A percentile compares a stretch with the other conserved stretches of the same genome.
Evolutionary conservation across 768 basidiomycete species (phyloP).

Genomic region (Cyclocybe aegerita): DNA sequence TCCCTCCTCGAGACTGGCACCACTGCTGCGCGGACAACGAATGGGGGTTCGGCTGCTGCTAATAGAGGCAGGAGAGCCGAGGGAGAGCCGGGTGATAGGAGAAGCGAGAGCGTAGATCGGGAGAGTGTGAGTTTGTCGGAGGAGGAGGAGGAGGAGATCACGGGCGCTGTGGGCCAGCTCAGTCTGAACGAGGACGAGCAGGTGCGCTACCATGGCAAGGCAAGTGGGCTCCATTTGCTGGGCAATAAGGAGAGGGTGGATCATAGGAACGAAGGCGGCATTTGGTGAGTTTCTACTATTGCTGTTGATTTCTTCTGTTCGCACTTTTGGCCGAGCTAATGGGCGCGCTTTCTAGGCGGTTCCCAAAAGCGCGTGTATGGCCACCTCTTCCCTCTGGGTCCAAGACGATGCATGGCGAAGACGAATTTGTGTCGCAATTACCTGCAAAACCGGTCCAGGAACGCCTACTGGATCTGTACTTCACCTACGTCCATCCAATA

Average conservation of each 20-base stretch:
- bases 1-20: constrained; percentile 17
- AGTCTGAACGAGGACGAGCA: constrained; percentile 86
- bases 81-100: constrained; percentile 15
- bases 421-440: constrained; percentile 41
- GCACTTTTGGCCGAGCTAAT: constrained; percentile 2
- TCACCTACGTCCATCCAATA: constrained; percentile 75
- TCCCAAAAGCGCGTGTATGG: constrained; percentile 90
- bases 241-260: constrained; percentile 60
- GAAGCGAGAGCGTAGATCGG: constrained; percentile 36
- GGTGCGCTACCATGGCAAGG: constrained; percentile 85
- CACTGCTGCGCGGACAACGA: background rate
- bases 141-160: constrained; percentile 32
- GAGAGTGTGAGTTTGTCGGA: constrained; percentile 30
- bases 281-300: constrained; percentile 50
- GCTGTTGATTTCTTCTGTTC: constrained; percentile 5
- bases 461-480: constrained; percentile 74
- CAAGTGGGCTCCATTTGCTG: constrained; percentile 76
- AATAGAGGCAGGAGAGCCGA: background rate
- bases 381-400: constrained; percentile 51
- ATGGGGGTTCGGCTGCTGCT: no score
- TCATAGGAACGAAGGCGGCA: constrained; percentile 70
- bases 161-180: constrained; percentile 80
- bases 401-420: constrained; percentile 28
- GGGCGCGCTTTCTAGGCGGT: constrained; percentile 49
- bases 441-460: constrained; percentile 63